These are phyloP conservation scores for Epichloe sylvatica DNA, from an alignment of 2,329 filamentous ascomycete species.

Conservation along the genomic window DNA sequence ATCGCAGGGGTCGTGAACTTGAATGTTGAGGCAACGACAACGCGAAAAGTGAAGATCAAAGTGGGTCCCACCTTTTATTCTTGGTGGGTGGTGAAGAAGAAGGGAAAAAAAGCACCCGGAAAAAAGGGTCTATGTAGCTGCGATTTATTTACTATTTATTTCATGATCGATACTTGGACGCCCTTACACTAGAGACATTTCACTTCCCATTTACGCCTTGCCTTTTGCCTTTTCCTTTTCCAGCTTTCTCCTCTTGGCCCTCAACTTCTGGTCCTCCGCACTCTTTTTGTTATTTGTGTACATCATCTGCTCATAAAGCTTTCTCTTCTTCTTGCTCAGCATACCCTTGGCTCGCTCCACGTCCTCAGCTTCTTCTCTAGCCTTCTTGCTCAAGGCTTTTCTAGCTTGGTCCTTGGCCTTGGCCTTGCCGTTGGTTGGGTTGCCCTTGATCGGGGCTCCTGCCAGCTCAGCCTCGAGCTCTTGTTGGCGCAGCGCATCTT, in stretches of 20 bases:
- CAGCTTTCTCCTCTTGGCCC: slow-evolving; percentile 79
- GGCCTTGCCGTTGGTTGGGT: slow-evolving; percentile 32
- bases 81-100: not conserved
- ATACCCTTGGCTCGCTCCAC: slow-evolving; percentile 91
- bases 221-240: slow-evolving; percentile 49
- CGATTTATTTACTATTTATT: not conserved
- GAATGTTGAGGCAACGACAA: too few species aligned
- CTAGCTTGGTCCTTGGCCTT: slow-evolving; percentile 56
- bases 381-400: slow-evolving; percentile 56
- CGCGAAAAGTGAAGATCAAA: not conserved
- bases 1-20: too few species aligned
- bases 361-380: slow-evolving; percentile 69
- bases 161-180: not conserved
- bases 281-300: slow-evolving; percentile 92
- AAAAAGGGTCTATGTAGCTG: too few species aligned
- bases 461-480: slow-evolving; percentile 88
- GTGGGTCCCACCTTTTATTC: not conserved
- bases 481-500: slow-evolving; percentile 61
- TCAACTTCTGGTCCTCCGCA: slow-evolving; percentile 72
- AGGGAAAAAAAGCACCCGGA: too few species aligned
- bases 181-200: too few species aligned
- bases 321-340: slow-evolving; percentile 95
- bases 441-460: slow-evolving; percentile 47
- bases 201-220: slow-evolving; percentile 16
- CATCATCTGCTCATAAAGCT: slow-evolving; percentile 94